Conservation (phyloP, 2,329 filamentous ascomycete species). For the Periconia macrospinosa region DNA sequence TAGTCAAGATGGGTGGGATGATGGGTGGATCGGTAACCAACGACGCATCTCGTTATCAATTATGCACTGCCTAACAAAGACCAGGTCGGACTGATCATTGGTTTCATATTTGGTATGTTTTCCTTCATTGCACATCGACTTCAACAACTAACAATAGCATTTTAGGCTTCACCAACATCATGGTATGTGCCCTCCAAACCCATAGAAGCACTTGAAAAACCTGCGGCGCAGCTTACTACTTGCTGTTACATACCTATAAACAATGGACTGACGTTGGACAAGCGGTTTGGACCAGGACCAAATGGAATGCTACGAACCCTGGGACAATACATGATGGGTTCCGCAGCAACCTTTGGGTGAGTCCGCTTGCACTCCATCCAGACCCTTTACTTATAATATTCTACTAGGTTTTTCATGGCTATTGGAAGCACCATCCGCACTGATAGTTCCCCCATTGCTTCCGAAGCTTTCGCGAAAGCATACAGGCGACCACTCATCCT, state of each 20-base stretch:
- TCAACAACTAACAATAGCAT: constrained; percentile 17
- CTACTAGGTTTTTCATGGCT: background rate
- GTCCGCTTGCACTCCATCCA: constrained; percentile 19
- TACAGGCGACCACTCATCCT: constrained; percentile 71
- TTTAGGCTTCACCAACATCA: constrained; percentile 86
- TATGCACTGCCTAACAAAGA: background rate
- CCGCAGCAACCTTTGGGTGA: constrained; percentile 94
- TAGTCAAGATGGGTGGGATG: constrained; percentile 98
- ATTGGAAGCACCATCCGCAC: constrained; percentile 80
- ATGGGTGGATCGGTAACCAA: constrained; percentile 78
- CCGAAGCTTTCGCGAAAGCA: constrained; percentile 75
- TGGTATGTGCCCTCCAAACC: constrained; percentile 43
- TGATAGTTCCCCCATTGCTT: constrained; percentile 76
- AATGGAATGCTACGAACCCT: constrained; percentile 93
- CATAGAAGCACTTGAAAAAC: background rate
- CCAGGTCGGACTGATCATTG: constrained; percentile 85
- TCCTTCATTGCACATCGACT: background rate
- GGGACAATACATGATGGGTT: constrained; percentile 95
- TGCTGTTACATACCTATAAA: background rate
- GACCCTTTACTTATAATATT: background rate
- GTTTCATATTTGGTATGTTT: constrained; percentile 87
- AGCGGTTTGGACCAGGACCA: constrained; percentile 83
- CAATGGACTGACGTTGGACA: background rate
- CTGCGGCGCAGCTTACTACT: too few relatives aligned
- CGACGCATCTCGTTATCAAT: background rate